Evolutionary conservation across 73 alveolate genomes (phyloP).

Genomic region (Effrenium voratum): DNA sequence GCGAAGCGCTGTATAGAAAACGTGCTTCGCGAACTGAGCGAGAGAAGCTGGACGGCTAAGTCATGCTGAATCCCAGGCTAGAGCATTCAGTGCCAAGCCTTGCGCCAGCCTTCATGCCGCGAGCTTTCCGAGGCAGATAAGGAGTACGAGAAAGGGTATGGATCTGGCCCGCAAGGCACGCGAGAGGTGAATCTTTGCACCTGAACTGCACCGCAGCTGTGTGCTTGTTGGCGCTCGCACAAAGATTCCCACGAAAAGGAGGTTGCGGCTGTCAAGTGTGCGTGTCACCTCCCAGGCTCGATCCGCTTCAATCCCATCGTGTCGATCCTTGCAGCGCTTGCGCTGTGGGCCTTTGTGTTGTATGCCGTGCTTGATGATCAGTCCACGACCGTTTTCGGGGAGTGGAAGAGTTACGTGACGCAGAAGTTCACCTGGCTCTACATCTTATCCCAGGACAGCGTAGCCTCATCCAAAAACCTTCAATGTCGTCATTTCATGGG

Average conservation of each 20-base stretch:
- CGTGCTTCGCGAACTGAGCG: no score
- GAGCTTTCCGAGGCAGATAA: no score
- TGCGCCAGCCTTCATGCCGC: no score
- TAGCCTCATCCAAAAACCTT: no score
- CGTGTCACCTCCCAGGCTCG: not conserved
- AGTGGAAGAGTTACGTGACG: constrained; percentile 43
- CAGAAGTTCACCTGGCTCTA: constrained; percentile 61
- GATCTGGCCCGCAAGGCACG: constrained; percentile 13
- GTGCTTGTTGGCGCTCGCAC: not conserved
- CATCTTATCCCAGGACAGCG: constrained; percentile 56
- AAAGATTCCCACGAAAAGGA: not conserved
- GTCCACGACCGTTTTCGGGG: constrained; percentile 21
- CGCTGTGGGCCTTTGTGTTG: constrained; percentile 37
- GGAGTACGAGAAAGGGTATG: not conserved
- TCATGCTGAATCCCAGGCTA: not conserved
- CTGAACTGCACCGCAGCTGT: not conserved
- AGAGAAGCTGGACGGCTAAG: not conserved
- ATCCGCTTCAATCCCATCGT: constrained; percentile 66
- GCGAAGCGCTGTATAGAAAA: no score
- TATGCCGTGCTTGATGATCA: constrained; percentile 33
- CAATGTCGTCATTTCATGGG: no score
- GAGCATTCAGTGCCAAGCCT: not conserved
- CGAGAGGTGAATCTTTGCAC: not conserved
- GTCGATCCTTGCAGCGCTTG: constrained; percentile 17
- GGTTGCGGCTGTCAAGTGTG: not conserved